Percentiles rank a stretch among this genome's conserved stretches.
Conservation (phyloP, 805 yeast species). For the Maudiozyma barnettii region DNA sequence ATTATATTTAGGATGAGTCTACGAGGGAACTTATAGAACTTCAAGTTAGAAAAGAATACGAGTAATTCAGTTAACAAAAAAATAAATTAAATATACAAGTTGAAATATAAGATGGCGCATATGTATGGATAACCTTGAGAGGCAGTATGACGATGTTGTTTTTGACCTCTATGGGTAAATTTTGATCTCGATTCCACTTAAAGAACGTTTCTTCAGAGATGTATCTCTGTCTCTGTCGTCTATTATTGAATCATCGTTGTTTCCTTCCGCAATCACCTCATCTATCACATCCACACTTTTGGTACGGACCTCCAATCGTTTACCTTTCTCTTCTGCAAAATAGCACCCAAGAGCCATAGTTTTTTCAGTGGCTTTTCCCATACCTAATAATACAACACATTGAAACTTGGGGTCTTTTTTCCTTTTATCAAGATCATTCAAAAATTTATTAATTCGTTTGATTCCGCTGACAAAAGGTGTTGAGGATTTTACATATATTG, state of each 20-base stretch:
- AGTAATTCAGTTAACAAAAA: no score
- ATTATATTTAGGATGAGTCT: no score
- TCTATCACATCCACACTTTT: constrained; percentile 62
- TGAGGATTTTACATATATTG: constrained; percentile 47
- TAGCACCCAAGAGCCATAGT: constrained; percentile 53
- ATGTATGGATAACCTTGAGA: no score
- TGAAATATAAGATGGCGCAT: no score
- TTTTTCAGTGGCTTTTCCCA: constrained; percentile 65
- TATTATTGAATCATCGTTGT: constrained; percentile 15
- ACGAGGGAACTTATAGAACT: no score
- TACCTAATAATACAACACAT: constrained; percentile 54
- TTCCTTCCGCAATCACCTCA: constrained; percentile 38
- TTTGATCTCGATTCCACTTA: constrained; percentile 37
- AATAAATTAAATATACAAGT: no score
- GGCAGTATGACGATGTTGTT: no score
- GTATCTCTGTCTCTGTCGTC: constrained; percentile 29
- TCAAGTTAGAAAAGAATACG: no score
- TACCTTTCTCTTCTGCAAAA: constrained; percentile 42
- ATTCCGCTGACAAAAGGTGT: constrained; percentile 71
- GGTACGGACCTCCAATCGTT: constrained; percentile 52
- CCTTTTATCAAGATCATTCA: constrained; percentile 32
- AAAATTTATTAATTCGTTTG: constrained; percentile 48
- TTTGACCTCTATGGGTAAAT: constrained; percentile 21
- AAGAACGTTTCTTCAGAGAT: constrained; percentile 27
- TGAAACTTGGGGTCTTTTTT: constrained; percentile 31